Evolutionary conservation across 805 yeast species (phyloP).

Genomic region (Ogataea pilisensis): DNA sequence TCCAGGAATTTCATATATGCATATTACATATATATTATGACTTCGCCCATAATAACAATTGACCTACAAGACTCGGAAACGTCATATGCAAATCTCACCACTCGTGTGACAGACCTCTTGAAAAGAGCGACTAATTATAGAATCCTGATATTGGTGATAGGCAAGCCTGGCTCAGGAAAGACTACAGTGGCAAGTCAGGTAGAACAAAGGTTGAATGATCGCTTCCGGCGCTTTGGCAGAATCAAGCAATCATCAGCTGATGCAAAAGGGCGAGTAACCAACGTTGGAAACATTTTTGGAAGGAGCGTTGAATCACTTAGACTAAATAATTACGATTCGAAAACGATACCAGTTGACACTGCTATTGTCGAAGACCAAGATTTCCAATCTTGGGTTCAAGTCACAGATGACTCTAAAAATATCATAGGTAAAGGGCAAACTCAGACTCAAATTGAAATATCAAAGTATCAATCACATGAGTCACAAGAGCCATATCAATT

Average conservation of each 20-base stretch:
- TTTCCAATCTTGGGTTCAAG: slow-evolving; percentile 1
- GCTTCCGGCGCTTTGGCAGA: no score
- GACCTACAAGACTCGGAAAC: no score
- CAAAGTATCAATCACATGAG: background rate
- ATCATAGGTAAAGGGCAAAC: slow-evolving; percentile 8
- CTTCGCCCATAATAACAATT: no score
- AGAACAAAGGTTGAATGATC: slow-evolving; percentile 35
- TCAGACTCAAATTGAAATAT: slow-evolving; percentile 7
- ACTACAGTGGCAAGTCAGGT: slow-evolving; percentile 57
- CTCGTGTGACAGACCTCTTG: slow-evolving; percentile 2
- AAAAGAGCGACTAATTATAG: slow-evolving; percentile 33
- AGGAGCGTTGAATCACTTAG: no score
- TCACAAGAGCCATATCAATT: slow-evolving; percentile 13
- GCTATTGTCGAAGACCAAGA: slow-evolving; percentile 6
- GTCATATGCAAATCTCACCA: background rate
- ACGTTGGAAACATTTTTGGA: no score
- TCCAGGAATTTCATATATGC: no score
- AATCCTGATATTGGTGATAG: slow-evolving; percentile 57
- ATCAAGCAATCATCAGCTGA: no score
- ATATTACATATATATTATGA: no score
- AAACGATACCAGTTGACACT: background rate
- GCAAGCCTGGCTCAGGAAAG: slow-evolving; percentile 86
- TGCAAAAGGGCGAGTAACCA: no score
- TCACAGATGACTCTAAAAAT: background rate
- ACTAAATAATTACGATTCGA: background rate